Conservation (phyloP, 192 early-diverging fungal species). For the Anaeromyces robustus region DNA sequence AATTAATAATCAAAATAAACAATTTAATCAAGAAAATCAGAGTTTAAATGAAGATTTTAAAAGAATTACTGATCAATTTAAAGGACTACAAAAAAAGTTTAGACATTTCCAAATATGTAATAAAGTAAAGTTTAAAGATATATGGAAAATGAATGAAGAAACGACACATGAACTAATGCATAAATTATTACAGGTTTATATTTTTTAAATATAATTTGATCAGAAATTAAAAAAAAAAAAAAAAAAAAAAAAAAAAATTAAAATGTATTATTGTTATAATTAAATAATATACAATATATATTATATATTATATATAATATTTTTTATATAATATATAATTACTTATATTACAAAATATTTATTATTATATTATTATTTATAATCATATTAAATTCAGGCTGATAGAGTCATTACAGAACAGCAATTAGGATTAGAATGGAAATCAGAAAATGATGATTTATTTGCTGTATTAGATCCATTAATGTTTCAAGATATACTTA, state of each 20-base stretch:
- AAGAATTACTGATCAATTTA: constrained; percentile 36
- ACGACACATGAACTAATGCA: constrained; percentile 23
- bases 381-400: constrained; percentile 7
- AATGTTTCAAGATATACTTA: not conserved
- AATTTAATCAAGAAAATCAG: constrained; percentile 24
- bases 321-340: too few relatives aligned
- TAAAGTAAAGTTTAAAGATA: constrained; percentile 22
- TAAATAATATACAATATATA: too few relatives aligned
- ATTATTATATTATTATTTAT: too few relatives aligned
- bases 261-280: too few relatives aligned
- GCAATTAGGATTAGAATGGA: constrained; percentile 35
- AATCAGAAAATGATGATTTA: constrained; percentile 18
- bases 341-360: too few relatives aligned
- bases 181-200: constrained; percentile 24
- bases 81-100: constrained; percentile 47
- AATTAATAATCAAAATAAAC: constrained; percentile 31
- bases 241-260: too few relatives aligned
- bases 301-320: too few relatives aligned
- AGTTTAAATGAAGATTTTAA: constrained; percentile 39
- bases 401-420: constrained; percentile 40
- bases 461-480: constrained; percentile 21
- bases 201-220: too few relatives aligned
- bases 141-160: constrained; percentile 44
- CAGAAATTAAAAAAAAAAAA: too few relatives aligned
- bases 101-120: constrained; percentile 33